Percentiles rank a stretch among this genome's conserved stretches.
phyloP scores from a whole-genome alignment of 306 rosid species.

The Albizia julibrissin region DNA sequence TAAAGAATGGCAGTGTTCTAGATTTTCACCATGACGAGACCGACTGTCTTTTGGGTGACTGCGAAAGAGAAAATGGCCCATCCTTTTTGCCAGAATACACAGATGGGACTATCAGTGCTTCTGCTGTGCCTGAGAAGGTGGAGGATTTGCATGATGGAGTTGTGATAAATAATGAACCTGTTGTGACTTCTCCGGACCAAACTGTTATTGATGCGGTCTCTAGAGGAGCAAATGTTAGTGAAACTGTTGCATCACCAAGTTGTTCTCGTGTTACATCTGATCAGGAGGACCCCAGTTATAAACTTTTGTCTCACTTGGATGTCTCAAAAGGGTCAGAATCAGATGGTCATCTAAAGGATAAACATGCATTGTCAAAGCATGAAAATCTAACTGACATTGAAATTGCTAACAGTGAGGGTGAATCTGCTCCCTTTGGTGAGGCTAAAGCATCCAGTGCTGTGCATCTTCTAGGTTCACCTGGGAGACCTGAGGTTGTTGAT shows the following conservation, averaged over 20 bases:
- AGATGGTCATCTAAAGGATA: constrained; percentile 52
- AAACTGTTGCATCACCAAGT: constrained; percentile 54
- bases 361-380: constrained; percentile 46
- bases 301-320: constrained; percentile 45
- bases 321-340: constrained; percentile 37
- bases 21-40: constrained; percentile 48
- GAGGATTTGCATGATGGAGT: constrained; percentile 59
- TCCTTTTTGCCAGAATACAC: constrained; percentile 44
- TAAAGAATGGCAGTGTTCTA: constrained; percentile 32
- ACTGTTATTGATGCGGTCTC: constrained; percentile 48
- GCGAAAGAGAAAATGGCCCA: constrained; percentile 38
- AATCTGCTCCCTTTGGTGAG: constrained; percentile 40
- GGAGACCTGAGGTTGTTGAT: constrained; percentile 63
- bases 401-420: constrained; percentile 44
- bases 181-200: constrained; percentile 42
- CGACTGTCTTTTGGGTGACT: constrained; percentile 45
- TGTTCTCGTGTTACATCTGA: constrained; percentile 68
- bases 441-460: constrained; percentile 37
- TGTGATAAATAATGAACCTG: constrained; percentile 53
- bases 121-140: constrained; percentile 53
- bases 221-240: constrained; percentile 44
- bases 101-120: constrained; percentile 45
- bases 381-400: constrained; percentile 46
- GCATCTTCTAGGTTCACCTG: constrained; percentile 51
- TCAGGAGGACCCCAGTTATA: constrained; percentile 55